Base-by-base conservation (phyloP, 192 early-diverging fungal genomes). In the Coemansia sp. region DNA sequence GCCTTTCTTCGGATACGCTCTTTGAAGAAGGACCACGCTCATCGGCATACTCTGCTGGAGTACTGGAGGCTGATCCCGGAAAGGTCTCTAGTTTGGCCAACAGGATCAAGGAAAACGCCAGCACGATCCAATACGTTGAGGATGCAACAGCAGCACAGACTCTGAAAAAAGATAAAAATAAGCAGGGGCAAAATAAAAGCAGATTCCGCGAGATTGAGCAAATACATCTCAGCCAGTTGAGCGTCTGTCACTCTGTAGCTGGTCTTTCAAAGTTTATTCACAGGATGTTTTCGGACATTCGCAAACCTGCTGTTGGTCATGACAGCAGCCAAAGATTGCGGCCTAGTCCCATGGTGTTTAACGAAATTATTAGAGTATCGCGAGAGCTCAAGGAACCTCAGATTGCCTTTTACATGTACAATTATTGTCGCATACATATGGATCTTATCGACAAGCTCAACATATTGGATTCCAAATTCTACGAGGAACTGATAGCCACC, bases 41-140 rank as follows among this genome's bases (percentile, higher is more conserved):
- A 19, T 72, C 69, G 15, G 57, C 57, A 5, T 65, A 50, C 22
- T 64, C 69, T 0, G 69, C 69, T 0, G 56, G 57, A 13, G 37
- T 40, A n/a, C 49, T 72, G 28, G 33, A 22, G 0, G 49, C 61
- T 33, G 61, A 72, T 29, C 37, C 48, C 2, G 32, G 40, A 17
- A 39, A 26, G 15, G 55, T 64, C 24, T 72, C 69, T 0, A 22
- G 13, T 8, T n/a, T 64, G 4, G 69, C 69, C 1, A 28, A 32
- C 27, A 52, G 61, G 5, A 30, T 67, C 6, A 40, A 48, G 23
- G 34, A 33, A n/a, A 24, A 54, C 1, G 43, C 55, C 19, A 55
- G 17, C 27, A 20, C 11, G 15, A 14, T 38, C 0, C n/a, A n/a
- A n/a, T n/a, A n/a, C n/a, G n/a, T n/a, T n/a, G n/a, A n/a, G n/a